Conservation (phyloP, 176 grass and related monocot genomes). For the Tillandsia fasciculata region DNA sequence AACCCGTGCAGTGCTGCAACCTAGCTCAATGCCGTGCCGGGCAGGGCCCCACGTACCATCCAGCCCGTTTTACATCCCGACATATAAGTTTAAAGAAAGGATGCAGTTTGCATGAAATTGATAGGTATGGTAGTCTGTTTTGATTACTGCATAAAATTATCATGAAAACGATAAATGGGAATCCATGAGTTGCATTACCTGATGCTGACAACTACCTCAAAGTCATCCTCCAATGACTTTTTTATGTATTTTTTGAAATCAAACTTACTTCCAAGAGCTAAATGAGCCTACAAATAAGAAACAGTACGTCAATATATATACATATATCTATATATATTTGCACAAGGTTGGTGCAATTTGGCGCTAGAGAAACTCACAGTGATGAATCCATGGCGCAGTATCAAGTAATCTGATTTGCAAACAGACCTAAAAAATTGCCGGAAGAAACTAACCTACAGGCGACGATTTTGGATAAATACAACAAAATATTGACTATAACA, state of each 20-base stretch:
- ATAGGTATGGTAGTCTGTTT: too few relatives aligned
- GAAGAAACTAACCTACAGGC: slow-evolving; percentile 57
- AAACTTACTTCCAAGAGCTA: slow-evolving; percentile 51
- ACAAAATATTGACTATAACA: not conserved
- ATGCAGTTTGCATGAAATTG: too few relatives aligned
- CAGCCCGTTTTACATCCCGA: too few relatives aligned
- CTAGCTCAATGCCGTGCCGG: too few relatives aligned
- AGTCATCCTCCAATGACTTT: slow-evolving; percentile 80
- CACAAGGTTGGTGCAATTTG: not conserved
- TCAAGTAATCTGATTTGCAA: slow-evolving; percentile 75
- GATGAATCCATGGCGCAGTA: slow-evolving; percentile 84
- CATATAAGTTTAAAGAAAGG: too few relatives aligned
- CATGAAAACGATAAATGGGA: not conserved
- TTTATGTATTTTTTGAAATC: slow-evolving; percentile 92
- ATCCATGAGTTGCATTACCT: slow-evolving; percentile 28
- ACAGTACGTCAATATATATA: not conserved
- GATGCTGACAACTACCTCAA: slow-evolving; percentile 80
- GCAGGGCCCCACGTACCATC: too few relatives aligned
- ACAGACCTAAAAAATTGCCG: slow-evolving; percentile 87
- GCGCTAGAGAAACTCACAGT: slow-evolving; percentile 23
- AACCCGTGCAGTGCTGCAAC: too few relatives aligned
- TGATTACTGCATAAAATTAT: not conserved
- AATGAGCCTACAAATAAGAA: slow-evolving; percentile 42
- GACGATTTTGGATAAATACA: slow-evolving; percentile 1
- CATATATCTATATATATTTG: not conserved